Conservation (phyloP, 805 yeast species). For the Kazachstania africana region DNA sequence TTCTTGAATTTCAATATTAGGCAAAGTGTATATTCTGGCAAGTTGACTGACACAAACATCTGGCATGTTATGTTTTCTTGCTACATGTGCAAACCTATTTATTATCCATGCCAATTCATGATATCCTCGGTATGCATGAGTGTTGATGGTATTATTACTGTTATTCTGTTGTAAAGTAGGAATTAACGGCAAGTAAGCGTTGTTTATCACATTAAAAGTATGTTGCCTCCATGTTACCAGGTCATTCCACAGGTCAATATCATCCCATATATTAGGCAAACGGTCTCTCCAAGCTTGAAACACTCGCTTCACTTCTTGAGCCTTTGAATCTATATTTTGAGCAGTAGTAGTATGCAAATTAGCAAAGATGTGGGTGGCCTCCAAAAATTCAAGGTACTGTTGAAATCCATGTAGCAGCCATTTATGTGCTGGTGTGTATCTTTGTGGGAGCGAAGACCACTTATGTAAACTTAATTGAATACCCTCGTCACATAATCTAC, state of each 20-base stretch:
- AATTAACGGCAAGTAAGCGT: constrained; percentile 84
- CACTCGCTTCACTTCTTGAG: constrained; percentile 89
- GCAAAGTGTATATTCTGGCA: constrained; percentile 87
- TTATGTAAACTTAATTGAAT: constrained; percentile 82
- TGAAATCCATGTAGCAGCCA: constrained; percentile 90
- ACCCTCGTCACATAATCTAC: constrained; percentile 88
- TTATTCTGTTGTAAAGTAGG: constrained; percentile 69
- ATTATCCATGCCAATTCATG: constrained; percentile 99
- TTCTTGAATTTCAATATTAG: constrained; percentile 96
- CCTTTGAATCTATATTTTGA: constrained; percentile 80
- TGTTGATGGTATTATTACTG: constrained; percentile 61
- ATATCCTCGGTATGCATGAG: constrained; percentile 93
- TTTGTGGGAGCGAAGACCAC: constrained; percentile 81
- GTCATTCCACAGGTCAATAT: constrained; percentile 95
- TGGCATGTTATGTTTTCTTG: constrained; percentile 91
- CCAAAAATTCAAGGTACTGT: constrained; percentile 94
- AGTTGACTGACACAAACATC: constrained; percentile 91
- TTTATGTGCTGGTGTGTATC: constrained; percentile 71
- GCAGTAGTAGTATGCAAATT: constrained; percentile 83
- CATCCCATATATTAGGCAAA: constrained; percentile 94
- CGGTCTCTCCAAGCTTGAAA: constrained; percentile 97
- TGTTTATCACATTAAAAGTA: constrained; percentile 91
- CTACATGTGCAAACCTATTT: constrained; percentile 96
- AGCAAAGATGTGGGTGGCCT: constrained; percentile 88
- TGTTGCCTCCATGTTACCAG: constrained; percentile 98